phyloP scores from a whole-genome alignment of 1,139 yeast genomes.

The Keqinozyma sinolaborantium region DNA sequence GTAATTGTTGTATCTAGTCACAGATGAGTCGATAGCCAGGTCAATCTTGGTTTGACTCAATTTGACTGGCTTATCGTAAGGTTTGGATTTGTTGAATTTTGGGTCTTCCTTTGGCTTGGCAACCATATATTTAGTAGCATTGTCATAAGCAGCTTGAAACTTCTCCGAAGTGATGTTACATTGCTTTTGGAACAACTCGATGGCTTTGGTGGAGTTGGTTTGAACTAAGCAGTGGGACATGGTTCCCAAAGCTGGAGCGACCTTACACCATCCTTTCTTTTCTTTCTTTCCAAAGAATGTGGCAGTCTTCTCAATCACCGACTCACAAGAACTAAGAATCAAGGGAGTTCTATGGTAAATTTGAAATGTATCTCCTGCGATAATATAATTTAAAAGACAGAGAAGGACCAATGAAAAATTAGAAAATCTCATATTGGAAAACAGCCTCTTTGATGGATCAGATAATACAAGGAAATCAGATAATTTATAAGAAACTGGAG shows the following conservation, averaged over 20 bases:
- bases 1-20: slow-evolving; percentile 37
- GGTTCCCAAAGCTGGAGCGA: slow-evolving; percentile 37
- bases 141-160: slow-evolving; percentile 28
- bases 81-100: slow-evolving; percentile 20
- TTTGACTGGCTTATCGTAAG: slow-evolving; percentile 29
- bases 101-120: slow-evolving; percentile 21
- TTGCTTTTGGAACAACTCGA: slow-evolving; percentile 20
- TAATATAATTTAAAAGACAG: background rate
- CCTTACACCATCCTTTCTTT: slow-evolving; percentile 25
- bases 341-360: slow-evolving; percentile 15
- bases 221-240: slow-evolving; percentile 32
- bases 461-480: background rate
- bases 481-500: background rate
- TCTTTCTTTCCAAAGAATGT: slow-evolving; percentile 24
- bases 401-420: background rate
- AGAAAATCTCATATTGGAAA: no score
- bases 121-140: slow-evolving; percentile 33
- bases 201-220: slow-evolving; percentile 21
- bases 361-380: slow-evolving; percentile 7
- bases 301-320: slow-evolving; percentile 20
- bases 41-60: slow-evolving; percentile 17
- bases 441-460: background rate
- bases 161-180: slow-evolving; percentile 23
- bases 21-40: slow-evolving; percentile 35
- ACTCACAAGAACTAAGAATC: slow-evolving; percentile 25